Conservation (phyloP, 148 eudicot genomes). For the Rhododendron williamsianum region DNA sequence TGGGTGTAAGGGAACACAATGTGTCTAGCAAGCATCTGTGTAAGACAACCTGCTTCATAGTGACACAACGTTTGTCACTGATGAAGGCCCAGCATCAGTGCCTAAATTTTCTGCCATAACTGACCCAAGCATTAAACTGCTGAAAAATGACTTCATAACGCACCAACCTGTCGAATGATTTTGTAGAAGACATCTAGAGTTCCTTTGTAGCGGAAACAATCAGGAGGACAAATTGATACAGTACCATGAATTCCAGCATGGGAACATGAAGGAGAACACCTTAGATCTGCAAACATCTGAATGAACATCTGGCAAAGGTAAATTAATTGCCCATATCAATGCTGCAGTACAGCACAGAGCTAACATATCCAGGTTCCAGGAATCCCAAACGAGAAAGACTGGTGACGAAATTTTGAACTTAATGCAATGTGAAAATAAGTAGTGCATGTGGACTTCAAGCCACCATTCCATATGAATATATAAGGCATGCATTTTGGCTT, state of each 20-base stretch:
- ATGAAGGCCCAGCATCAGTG: not conserved
- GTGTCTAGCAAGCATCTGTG: not conserved
- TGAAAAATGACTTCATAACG: not conserved
- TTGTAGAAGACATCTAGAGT: slow-evolving; percentile 81
- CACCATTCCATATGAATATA: not conserved
- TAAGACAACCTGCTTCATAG: not conserved
- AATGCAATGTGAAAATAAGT: not conserved
- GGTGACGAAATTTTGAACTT: not conserved
- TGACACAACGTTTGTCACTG: not conserved
- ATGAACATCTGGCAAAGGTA: slow-evolving; percentile 14
- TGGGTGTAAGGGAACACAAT: not conserved
- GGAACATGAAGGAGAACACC: slow-evolving; percentile 85
- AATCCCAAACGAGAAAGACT: not conserved
- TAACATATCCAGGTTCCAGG: not conserved
- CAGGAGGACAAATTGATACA: slow-evolving; percentile 88
- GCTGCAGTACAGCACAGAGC: not conserved
- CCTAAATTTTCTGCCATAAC: not conserved
- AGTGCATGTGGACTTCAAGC: not conserved
- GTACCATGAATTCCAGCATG: slow-evolving; percentile 96
- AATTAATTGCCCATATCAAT: not conserved
- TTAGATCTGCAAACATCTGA: slow-evolving; percentile 94
- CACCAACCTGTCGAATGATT: slow-evolving; percentile 77
- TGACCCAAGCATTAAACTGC: not conserved
- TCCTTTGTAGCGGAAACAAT: slow-evolving; percentile 94
- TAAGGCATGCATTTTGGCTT: not conserved